Conservation (phyloP, 2,329 filamentous ascomycete species). For the Monosporascus sp. region DNA sequence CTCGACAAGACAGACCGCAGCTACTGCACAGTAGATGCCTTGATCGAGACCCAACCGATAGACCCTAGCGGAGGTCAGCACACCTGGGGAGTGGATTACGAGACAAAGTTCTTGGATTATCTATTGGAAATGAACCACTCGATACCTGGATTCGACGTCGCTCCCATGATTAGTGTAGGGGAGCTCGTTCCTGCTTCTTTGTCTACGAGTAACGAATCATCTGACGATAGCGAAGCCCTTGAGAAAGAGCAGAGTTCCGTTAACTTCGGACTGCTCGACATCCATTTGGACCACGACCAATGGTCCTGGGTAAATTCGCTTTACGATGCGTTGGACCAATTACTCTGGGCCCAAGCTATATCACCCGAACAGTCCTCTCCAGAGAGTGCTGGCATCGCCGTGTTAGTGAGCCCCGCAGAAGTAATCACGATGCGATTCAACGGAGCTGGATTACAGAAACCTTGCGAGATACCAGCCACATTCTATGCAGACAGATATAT, state of each 20-base stretch:
- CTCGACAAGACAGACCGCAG: constrained; percentile 55
- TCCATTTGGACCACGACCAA: constrained; percentile 31
- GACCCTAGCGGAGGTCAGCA: constrained; percentile 15
- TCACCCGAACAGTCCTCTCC: constrained; percentile 27
- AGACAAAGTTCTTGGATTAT: constrained; percentile 34
- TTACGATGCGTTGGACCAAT: constrained; percentile 43
- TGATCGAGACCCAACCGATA: constrained; percentile 34
- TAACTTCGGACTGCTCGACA: constrained; percentile 37
- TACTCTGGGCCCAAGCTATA: constrained; percentile 43
- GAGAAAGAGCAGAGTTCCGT: constrained; percentile 28
- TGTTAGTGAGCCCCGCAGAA: constrained; percentile 43
- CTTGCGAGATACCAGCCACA: constrained; percentile 44
- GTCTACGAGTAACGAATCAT: background rate
- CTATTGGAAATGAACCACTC: constrained; percentile 11
- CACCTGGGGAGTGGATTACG: constrained; percentile 39
- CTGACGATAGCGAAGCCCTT: constrained; percentile 18
- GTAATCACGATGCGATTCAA: constrained; percentile 44
- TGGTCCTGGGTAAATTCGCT: constrained; percentile 36
- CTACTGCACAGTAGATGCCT: constrained; percentile 50
- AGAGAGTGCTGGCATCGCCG: constrained; percentile 35
- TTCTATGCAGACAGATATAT: constrained; percentile 53
- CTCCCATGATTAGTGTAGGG: constrained; percentile 18
- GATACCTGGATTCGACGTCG: constrained; percentile 15
- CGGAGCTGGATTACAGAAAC: constrained; percentile 35
- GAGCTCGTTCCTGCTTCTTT: constrained; percentile 12